Evolutionary conservation across 495 filamentous ascomycete genomes (phyloP), one percentile per base, ranked within the genome.

Genomic region (Penicillium canescens): DNA sequence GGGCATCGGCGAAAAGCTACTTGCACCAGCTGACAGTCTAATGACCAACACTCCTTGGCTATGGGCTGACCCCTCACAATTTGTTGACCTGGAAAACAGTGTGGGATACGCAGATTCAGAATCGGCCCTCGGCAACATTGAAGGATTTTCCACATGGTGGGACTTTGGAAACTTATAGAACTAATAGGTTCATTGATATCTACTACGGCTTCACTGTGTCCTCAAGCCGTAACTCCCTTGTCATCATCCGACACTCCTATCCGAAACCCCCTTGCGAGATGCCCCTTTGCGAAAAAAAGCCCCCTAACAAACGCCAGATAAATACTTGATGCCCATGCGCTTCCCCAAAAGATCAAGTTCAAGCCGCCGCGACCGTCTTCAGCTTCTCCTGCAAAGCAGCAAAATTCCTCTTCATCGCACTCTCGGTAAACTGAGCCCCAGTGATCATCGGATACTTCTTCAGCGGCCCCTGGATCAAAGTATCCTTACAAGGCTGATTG

Each of bases 361-460:
- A 53, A 57, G 49, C 58, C 46, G 53, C 59, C 28, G 57, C 60
- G 54, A 69, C 57, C 36, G 55, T 42, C 51, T 59, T 66, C 60
- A 62, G 42, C 55, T 65, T 75, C 26, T 65, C 66, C 47, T 70
- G 59, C 55, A 64, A 55, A 26, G 65, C 69, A 36, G 72, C 71
- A 62, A 80, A 86, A 60, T 86, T 85, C 52, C 83, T 72, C 56
- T 79, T 67, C 69, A 86, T 80, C 12, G 83, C 82, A n/a, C 68
- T 75, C 23, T 75, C 55, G 31, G 78, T 82, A 57, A 86, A 86
- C 55, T 85, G 65, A 41, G 74, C 75, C 14, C 82, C 82, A 0
- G 84, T 84, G 39, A 84, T 74, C 46, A 69, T 60, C 11, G 81
- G 79, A 65, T 86, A 86, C 62, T 87, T 86, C 68, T 80, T 80